These are phyloP conservation scores for Hydnomerulius pinastri DNA, from an alignment of 768 basidiomycete genomes.

Conservation along the genomic window DNA sequence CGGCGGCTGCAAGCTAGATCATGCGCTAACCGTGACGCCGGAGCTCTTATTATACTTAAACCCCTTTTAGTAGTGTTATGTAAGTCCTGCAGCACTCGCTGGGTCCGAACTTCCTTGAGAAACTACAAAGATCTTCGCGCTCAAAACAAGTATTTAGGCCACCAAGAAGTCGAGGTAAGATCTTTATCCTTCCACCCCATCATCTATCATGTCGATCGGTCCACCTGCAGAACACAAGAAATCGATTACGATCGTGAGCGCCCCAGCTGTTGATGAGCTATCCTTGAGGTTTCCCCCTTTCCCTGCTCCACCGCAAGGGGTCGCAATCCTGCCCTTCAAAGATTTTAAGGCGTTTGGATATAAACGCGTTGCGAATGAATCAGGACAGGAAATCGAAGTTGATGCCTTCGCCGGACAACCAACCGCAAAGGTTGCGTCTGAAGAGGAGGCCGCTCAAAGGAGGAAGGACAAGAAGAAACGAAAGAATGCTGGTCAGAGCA, in stretches of 20 bases:
- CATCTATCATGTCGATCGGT: not conserved
- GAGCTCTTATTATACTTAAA: too few species aligned
- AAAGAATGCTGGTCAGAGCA: conserved; percentile 21
- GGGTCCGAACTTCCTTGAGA: not conserved
- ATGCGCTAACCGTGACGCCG: not conserved
- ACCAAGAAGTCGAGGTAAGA: conserved; percentile 1
- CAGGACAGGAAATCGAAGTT: conserved; percentile 25
- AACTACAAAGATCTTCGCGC: not conserved
- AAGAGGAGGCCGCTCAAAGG: conserved; percentile 19
- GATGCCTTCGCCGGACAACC: conserved; percentile 23
- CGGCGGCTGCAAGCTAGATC: too few species aligned
- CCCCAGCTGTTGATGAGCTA: not conserved
- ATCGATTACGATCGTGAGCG: not conserved
- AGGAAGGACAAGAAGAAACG: conserved; percentile 15
- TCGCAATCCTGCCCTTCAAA: conserved; percentile 44
- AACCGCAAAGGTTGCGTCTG: conserved; percentile 28
- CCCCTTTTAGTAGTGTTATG: not conserved
- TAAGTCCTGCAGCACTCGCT: conserved; percentile 1
- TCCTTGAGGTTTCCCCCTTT: conserved; percentile 47
- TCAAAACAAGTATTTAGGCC: not conserved
- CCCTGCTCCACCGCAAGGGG: conserved; percentile 42
- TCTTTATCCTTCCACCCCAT: not conserved
- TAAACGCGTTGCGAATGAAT: not conserved
- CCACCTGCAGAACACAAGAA: not conserved
- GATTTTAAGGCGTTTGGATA: conserved; percentile 37